phyloP scores from a whole-genome alignment of 2,329 filamentous ascomycete genomes.

The Penicillium sp. region DNA sequence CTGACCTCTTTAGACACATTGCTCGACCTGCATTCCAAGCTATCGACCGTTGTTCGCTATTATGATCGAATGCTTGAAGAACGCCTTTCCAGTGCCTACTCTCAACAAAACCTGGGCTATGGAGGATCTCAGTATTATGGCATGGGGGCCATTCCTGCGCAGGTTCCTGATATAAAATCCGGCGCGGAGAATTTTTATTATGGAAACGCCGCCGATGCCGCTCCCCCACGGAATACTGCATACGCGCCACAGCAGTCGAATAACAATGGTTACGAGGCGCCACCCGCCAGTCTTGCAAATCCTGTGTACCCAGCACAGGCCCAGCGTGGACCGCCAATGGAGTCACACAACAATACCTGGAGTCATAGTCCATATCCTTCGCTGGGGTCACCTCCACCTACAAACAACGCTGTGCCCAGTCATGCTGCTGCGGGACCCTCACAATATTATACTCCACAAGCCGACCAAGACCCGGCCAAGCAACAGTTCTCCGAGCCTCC shows the following conservation, averaged over 20 bases:
- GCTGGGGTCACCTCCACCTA: constrained; percentile 19
- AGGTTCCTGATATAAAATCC: constrained; percentile 13
- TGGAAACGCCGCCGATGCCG: constrained; percentile 14
- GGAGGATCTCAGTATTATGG: constrained; percentile 24
- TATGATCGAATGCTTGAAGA: constrained; percentile 99
- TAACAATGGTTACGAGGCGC: constrained; percentile 11
- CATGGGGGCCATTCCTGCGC: constrained; percentile 1
- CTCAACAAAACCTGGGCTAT: constrained; percentile 72
- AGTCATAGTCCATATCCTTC: constrained; percentile 19
- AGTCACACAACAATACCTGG: constrained; percentile 16
- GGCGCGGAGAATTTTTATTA: constrained; percentile 27
- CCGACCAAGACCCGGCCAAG: constrained; percentile 10
- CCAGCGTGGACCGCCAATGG: constrained; percentile 8
- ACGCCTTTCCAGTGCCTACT: constrained; percentile 86
- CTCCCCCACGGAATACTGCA: constrained; percentile 7
- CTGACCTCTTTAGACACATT: constrained; percentile 67
- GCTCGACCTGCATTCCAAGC: constrained; percentile 88
- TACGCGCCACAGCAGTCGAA: constrained; percentile 16
- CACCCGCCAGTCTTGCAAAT: constrained; percentile 6
- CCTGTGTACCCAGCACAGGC: constrained; percentile 14
- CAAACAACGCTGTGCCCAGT: constrained; percentile 8
- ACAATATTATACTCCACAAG: constrained; percentile 18
- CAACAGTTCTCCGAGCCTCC: constrained; percentile 13
- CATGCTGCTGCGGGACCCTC: constrained; percentile 7
- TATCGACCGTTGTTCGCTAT: constrained; percentile 93